phyloP scores from a whole-genome alignment of 805 yeast species.

The Starmerella apicola region DNA sequence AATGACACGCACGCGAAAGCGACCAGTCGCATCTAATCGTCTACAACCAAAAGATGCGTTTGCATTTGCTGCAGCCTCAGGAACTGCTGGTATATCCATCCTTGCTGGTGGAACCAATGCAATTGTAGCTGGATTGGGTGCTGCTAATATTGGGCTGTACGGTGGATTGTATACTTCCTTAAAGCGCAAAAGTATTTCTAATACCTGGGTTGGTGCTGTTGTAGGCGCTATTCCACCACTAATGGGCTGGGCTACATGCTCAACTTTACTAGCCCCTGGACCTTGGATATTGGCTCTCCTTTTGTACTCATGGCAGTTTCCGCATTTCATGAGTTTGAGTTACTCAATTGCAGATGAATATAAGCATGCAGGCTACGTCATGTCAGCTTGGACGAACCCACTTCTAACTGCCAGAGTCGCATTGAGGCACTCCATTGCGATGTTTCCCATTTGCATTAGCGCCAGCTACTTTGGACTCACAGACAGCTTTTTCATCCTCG shows the following conservation, averaged over 20 bases:
- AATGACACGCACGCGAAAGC: constrained; percentile 76
- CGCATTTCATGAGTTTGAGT: constrained; percentile 87
- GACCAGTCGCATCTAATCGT: constrained; percentile 83
- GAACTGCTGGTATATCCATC: constrained; percentile 54
- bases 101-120: constrained; percentile 75
- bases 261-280: constrained; percentile 59
- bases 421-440: constrained; percentile 71
- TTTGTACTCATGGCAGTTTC: constrained; percentile 96
- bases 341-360: constrained; percentile 83
- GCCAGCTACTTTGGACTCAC: constrained; percentile 67
- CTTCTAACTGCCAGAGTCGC: constrained; percentile 86
- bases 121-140: constrained; percentile 71
- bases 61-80: constrained; percentile 63
- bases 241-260: constrained; percentile 97
- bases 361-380: constrained; percentile 87
- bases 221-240: constrained; percentile 98
- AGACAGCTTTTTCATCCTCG: constrained; percentile 69
- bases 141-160: constrained; percentile 65
- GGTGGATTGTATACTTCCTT: constrained; percentile 86
- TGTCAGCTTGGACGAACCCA: constrained; percentile 92
- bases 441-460: constrained; percentile 89
- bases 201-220: constrained; percentile 98
- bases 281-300: constrained; percentile 90
- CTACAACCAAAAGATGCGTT: constrained; percentile 68
- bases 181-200: constrained; percentile 70